Evolutionary conservation across 164 flowering plant species (phyloP), one percentile per base, ranked within the genome.

Genomic region (Tinospora cordifolia): DNA sequence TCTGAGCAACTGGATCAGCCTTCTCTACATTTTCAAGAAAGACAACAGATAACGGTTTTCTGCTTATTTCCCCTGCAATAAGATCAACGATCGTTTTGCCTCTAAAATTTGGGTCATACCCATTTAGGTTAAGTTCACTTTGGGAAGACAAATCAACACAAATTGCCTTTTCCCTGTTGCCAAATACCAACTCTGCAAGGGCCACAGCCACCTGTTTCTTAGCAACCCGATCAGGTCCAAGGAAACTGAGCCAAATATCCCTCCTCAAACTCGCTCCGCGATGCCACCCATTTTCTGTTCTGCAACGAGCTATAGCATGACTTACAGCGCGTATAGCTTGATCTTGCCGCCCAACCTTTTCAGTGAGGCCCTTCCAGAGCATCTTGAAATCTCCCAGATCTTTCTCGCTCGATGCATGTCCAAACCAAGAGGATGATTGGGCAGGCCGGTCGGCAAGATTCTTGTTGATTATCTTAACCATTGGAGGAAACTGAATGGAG

Each of bases 11-110:
- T 5, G 76, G 25, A 84, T 92, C 97, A 41, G 97, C 94, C 75
- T 82, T 81, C 27, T 87, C 91, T 12, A 90, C 81, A 77, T 92
- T 88, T 73, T 92, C 98, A 49, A 95, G 87, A 75, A 87, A 87
- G 38, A 95, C 93, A 72, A 95, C 83, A 6, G 90, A 82, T 40
- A 73, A 65, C 7, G 92, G 96, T 62, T 79, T 88, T 84, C 80
- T 87, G 71, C 80, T 67, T 65, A 92, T 66, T 72, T 88, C 89
- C 44, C 74, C 87, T 1, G 85, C 89, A 72, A 95, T 78, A 67
- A 71, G 78, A 81, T 89, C 99, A 66, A 88, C 83, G 19, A 75
- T 74, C 7, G 87, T 92, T 82, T 87, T 88, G 47, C 96, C 94
- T 75, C 97, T 77, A 27, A 82, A 84, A 54, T 44, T 74, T n/a